phyloP scores from a whole-genome alignment of 169 alveolate genomes.

The Plasmodium yoelii region DNA sequence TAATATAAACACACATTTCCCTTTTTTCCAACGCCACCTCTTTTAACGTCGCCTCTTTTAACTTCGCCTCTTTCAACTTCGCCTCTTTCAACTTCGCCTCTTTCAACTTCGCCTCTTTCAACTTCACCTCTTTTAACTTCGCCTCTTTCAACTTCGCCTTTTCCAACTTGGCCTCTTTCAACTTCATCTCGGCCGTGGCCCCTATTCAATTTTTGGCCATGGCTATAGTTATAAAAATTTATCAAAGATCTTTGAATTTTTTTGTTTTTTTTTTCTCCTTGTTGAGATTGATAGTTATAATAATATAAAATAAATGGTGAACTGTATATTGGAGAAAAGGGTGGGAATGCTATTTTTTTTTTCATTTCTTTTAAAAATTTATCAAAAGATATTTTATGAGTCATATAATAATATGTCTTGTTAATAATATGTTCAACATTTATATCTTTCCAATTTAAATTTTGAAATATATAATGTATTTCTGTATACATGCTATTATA shows the following conservation, averaged over 20 bases:
- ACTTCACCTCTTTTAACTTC: too few species aligned
- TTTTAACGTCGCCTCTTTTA: too few species aligned
- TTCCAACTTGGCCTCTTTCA: not conserved
- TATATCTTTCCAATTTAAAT: conserved; percentile 62
- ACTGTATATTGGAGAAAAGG: conserved; percentile 74
- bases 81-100: too few species aligned
- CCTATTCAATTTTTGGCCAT: not conserved
- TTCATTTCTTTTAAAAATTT: conserved; percentile 51
- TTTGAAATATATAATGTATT: conserved; percentile 72
- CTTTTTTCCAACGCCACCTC: too few species aligned
- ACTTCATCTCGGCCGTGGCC: not conserved
- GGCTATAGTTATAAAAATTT: conserved; percentile 23
- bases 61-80: not conserved
- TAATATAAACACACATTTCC: conserved; percentile 50
- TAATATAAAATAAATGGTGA: conserved; percentile 58
- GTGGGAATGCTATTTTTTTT: conserved; percentile 62
- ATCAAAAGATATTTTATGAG: conserved; percentile 54
- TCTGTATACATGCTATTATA: conserved; percentile 61
- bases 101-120: not conserved
- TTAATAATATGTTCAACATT: conserved; percentile 68
- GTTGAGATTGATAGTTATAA: conserved; percentile 39
- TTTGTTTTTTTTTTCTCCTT: conserved; percentile 31
- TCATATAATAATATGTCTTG: conserved; percentile 69
- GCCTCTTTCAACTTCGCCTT: not conserved
- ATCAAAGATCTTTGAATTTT: conserved; percentile 22